phyloP scores from a whole-genome alignment of 2,329 filamentous ascomycete genomes.

The Helminthosporium solani region DNA sequence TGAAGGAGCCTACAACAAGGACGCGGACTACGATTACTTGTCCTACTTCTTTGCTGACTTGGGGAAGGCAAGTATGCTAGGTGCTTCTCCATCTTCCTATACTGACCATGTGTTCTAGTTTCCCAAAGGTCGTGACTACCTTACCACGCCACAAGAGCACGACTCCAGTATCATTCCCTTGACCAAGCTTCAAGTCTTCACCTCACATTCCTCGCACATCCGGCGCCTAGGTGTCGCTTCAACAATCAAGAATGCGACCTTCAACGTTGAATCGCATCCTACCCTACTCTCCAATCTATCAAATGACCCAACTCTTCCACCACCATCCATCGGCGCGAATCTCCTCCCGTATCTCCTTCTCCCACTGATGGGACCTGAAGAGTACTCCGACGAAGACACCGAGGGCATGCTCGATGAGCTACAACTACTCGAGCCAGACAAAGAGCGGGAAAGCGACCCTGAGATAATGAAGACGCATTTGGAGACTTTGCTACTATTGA shows the following conservation, averaged over 20 bases:
- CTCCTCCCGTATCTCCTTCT: conserved; percentile 86
- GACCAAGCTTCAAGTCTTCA: conserved; percentile 91
- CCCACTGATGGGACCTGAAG: conserved; percentile 83
- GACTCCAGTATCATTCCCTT: conserved; percentile 79
- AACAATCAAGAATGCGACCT: conserved; percentile 91
- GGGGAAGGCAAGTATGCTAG: conserved; percentile 54
- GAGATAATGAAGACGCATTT: conserved; percentile 83
- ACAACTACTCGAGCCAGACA: conserved; percentile 85
- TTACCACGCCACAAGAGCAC: conserved; percentile 71
- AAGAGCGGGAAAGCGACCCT: conserved; percentile 75
- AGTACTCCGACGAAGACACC: conserved; percentile 83
- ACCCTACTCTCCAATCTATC: conserved; percentile 58
- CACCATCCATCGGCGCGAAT: conserved; percentile 67
- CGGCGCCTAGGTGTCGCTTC: conserved; percentile 92
- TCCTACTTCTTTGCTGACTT: conserved; percentile 93
- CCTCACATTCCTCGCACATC: conserved; percentile 80
- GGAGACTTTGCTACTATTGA: conserved; percentile 82
- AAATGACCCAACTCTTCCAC: conserved; percentile 31
- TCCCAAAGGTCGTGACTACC: conserved; percentile 70
- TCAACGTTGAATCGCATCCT: conserved; percentile 73
- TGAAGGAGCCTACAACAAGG: conserved; percentile 76
- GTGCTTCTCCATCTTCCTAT: not conserved
- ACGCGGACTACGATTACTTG: conserved; percentile 88
- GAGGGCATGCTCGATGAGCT: conserved; percentile 85
- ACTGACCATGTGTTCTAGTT: conserved; percentile 51